Conservation (phyloP, 202 grass and related monocot species). For the Elaeis oleifera region DNA sequence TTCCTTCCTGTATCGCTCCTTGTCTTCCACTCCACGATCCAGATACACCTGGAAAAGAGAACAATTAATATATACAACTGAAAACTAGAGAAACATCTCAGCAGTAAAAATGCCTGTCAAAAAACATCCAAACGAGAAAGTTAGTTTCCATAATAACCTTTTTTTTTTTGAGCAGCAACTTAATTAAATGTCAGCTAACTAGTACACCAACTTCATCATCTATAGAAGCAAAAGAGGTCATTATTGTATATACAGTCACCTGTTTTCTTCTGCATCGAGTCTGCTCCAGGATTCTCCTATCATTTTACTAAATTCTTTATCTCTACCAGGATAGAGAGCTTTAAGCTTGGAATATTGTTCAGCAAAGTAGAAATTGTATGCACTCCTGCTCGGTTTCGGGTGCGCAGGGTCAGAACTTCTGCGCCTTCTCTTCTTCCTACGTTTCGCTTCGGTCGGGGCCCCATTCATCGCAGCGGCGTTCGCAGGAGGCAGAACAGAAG, state of each 20-base stretch:
- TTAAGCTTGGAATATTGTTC: slow-evolving; percentile 38
- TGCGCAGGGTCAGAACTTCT: slow-evolving; percentile 26
- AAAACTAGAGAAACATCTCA: no score
- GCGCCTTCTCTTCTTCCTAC: slow-evolving; percentile 19
- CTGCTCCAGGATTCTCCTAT: slow-evolving; percentile 47
- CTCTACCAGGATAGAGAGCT: slow-evolving; percentile 28
- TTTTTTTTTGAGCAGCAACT: no score
- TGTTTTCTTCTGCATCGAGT: slow-evolving; percentile 31
- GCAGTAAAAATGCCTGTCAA: neutral
- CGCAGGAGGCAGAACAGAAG: no score
- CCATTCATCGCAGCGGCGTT: neutral
- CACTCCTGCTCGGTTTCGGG: slow-evolving; percentile 44
- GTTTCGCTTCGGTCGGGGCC: neutral
- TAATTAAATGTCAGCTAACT: no score
- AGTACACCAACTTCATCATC: no score
- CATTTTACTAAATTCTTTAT: slow-evolving; percentile 46
- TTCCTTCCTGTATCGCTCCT: slow-evolving; percentile 42
- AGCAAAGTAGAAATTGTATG: slow-evolving; percentile 53
- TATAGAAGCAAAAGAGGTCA: no score
- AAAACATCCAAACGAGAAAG: neutral
- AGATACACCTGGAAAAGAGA: slow-evolving; percentile 25
- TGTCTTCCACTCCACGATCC: slow-evolving; percentile 26
- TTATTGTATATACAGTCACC: slow-evolving; percentile 1
- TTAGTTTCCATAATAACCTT: no score
- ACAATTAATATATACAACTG: neutral